Evolutionary conservation across 2,329 filamentous ascomycete species (phyloP), one percentile per base, ranked within the genome.

Genomic region (Talaromyces verruculosus): DNA sequence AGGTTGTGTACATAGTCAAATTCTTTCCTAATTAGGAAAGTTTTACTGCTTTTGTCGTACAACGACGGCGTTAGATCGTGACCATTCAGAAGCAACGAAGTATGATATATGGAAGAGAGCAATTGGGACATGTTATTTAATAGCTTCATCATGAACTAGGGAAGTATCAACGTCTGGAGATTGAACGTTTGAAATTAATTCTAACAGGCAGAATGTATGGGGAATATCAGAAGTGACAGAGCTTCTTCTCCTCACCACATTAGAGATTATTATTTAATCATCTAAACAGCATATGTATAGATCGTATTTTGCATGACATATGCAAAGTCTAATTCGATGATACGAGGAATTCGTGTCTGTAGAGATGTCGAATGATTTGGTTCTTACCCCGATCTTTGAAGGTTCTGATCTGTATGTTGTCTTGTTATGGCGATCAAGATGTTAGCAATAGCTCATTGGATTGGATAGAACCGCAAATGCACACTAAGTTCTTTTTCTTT

Each of bases 21-120:
- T 57, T 37, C 17, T 57, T 57, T 57, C 53, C 53, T 57, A 57
- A 37, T 57, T 39, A 37, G 53, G 53, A 37, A 37, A 15, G 17
- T 37, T 57, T 11, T 39, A 37, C 53, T 37, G 2, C 53, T 39
- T 57, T 37, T 33, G 53, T 57, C 28, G n/a, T 30, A n/a, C 45
- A 49, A 49, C 45, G 25, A 30, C 25, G 25, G 28, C 17, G 7
- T 10, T n/a, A 15, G 2, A 53, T 19, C 4, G 5, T 30, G 49
- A 33, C 28, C 25, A 53, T 10, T 6, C 5, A n/a, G 45, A 51
- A 15, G 30, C 13, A 17, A 22, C 47, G 28, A 30, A 37, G 35
- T 3, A 13, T 37, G 35, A 37, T 13, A 37, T 37, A 37, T 37
- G 5, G 8, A 49, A 17, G 22, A 15, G 13, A 51, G 25, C 17